These are phyloP conservation scores for Pseudoperonospora humuli DNA, from an alignment of 352 stramenopile species.

Conservation along the genomic window DNA sequence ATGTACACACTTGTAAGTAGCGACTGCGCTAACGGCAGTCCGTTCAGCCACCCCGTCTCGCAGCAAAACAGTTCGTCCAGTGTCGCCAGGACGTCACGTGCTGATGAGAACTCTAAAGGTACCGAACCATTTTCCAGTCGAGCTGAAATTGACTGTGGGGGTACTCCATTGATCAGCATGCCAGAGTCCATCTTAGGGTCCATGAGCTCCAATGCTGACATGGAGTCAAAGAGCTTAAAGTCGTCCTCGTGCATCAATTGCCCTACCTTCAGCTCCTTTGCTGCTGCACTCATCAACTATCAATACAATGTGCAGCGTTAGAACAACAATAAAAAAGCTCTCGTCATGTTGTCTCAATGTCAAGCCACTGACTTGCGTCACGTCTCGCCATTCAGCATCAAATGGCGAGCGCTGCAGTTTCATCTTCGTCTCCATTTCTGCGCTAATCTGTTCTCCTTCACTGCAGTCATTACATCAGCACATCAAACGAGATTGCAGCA, in stretches of 20 bases:
- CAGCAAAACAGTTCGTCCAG: slow-evolving; percentile 68
- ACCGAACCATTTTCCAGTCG: slow-evolving; percentile 37
- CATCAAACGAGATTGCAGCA: slow-evolving; percentile 12
- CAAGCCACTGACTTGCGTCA: slow-evolving; percentile 34
- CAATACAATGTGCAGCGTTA: slow-evolving; percentile 1
- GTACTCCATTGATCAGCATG: slow-evolving; percentile 53
- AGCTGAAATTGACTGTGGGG: slow-evolving; percentile 46
- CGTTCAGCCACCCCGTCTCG: slow-evolving; percentile 77
- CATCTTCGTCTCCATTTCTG: slow-evolving; percentile 26
- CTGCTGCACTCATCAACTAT: slow-evolving; percentile 50
- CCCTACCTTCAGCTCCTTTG: slow-evolving; percentile 74
- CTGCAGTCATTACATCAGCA: slow-evolving; percentile 14
- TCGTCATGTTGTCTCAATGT: neutral
- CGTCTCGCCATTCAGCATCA: slow-evolving; percentile 32
- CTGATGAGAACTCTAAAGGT: slow-evolving; percentile 53
- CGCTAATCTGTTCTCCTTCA: slow-evolving; percentile 25
- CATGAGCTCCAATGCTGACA: slow-evolving; percentile 92
- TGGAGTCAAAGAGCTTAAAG: slow-evolving; percentile 91
- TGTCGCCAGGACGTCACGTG: slow-evolving; percentile 63
- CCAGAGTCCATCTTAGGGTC: slow-evolving; percentile 93
- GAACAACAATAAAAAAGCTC: neutral
- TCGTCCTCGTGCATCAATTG: slow-evolving; percentile 68
- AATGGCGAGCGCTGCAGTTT: slow-evolving; percentile 19
- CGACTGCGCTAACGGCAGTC: slow-evolving; percentile 81
- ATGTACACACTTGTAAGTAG: slow-evolving; percentile 87